Percentiles rank a stretch among this genome's conserved stretches.
phyloP scores from a whole-genome alignment of 148 eudicot genomes.

The Tetragonia tetragonoides region DNA sequence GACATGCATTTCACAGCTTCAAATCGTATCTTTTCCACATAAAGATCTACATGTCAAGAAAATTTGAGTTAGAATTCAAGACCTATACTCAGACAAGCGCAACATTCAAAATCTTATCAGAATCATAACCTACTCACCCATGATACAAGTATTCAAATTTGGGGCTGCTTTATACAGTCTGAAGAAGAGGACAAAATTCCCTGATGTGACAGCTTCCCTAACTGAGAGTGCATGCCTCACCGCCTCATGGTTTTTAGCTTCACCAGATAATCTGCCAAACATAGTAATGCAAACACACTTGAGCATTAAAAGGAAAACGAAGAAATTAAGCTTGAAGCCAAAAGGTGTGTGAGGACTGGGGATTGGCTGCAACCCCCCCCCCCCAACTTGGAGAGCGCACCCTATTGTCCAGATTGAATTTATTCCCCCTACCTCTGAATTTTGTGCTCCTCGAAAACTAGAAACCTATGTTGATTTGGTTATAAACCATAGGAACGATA shows the following conservation, averaged over 20 bases:
- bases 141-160: slow-evolving; percentile 69
- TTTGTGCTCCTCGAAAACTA: no score
- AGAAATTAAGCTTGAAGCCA: not conserved
- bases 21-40: slow-evolving; percentile 87
- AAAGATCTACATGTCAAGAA: slow-evolving; percentile 59
- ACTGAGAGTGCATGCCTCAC: slow-evolving; percentile 92
- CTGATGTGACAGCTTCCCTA: slow-evolving; percentile 80
- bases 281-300: slow-evolving; percentile 10
- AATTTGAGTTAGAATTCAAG: not conserved
- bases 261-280: slow-evolving; percentile 64
- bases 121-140: slow-evolving; percentile 50
- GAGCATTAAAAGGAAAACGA: slow-evolving; percentile 20
- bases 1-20: slow-evolving; percentile 83
- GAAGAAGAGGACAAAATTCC: slow-evolving; percentile 83
- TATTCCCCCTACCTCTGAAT: no score
- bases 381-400: no score
- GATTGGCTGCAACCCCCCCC: no score
- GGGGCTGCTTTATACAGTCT: slow-evolving; percentile 85
- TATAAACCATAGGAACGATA: no score
- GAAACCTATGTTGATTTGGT: no score
- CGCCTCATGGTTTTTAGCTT: slow-evolving; percentile 68
- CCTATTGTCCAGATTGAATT: no score
- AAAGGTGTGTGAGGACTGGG: no score
- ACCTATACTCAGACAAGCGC: not conserved
- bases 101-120: not conserved